Percentiles rank a stretch among this genome's conserved stretches.
Evolutionary conservation across 2,329 filamentous ascomycete genomes (phyloP).

Genomic region (Diaporthe helianthi): DNA sequence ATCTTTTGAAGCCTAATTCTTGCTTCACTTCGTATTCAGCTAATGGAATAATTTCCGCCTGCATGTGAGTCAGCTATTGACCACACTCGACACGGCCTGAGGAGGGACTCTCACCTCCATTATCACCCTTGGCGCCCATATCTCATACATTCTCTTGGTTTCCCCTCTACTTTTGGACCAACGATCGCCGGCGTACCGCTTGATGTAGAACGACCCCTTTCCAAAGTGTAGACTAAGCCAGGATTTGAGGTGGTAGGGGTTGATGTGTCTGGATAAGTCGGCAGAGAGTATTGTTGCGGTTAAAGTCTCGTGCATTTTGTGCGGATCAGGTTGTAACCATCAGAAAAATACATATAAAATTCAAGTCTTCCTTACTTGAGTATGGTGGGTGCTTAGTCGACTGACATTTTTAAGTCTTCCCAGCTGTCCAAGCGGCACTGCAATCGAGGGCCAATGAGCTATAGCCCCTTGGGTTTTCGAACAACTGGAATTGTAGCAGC

Average conservation of each 20-base stretch:
- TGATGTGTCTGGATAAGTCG: not conserved
- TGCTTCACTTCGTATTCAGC: not conserved
- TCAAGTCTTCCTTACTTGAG: not conserved
- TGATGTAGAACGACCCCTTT: not conserved
- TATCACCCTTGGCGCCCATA: not conserved
- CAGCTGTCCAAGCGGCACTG: not conserved
- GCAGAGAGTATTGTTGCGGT: not conserved
- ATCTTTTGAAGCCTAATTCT: not conserved
- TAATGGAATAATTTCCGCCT: not conserved
- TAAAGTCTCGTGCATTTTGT: not conserved
- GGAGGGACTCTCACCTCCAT: not conserved
- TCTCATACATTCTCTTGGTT: not conserved
- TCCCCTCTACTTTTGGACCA: not conserved
- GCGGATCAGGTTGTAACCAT: not conserved
- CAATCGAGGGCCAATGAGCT: not conserved
- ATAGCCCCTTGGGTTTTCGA: not conserved
- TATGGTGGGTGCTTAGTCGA: not conserved
- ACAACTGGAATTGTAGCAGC: not conserved
- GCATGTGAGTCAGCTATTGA: not conserved
- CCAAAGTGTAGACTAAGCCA: conserved; percentile 24
- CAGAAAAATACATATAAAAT: no score
- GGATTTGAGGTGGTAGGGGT: conserved; percentile 8
- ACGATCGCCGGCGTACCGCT: not conserved
- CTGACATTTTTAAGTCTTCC: not conserved
- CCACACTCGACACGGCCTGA: not conserved